These are phyloP conservation scores for Exophiala aquamarina DNA, from an alignment of 2,329 filamentous ascomycete species.

Conservation along the genomic window DNA sequence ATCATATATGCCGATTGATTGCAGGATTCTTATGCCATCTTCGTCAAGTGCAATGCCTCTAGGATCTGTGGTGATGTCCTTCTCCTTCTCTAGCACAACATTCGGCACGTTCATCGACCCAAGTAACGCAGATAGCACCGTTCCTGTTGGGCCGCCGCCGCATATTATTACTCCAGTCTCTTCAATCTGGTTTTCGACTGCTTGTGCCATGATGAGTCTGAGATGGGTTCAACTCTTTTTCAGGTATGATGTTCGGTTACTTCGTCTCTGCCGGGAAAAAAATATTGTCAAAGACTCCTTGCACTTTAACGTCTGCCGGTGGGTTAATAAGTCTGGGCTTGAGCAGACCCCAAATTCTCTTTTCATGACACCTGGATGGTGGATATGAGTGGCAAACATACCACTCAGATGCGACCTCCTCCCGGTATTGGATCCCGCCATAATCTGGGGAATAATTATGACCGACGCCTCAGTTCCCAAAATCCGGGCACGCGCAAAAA, in stretches of 20 bases:
- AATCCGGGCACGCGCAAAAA: no score
- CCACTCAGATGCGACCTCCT: no score
- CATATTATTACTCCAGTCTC: constrained; percentile 34
- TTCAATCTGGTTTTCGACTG: constrained; percentile 2
- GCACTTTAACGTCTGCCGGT: no score
- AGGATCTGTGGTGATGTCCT: constrained; percentile 34
- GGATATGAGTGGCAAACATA: no score
- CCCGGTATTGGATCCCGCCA: no score
- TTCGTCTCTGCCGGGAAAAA: no score
- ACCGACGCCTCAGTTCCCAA: constrained; percentile 3
- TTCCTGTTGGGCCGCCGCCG: constrained; percentile 36
- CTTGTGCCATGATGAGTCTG: constrained; percentile 9
- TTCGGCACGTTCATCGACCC: constrained; percentile 28
- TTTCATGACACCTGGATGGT: no score
- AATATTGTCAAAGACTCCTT: no score
- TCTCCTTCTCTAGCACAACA: constrained; percentile 33
- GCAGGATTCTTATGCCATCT: constrained; percentile 34
- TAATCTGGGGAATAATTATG: background rate
- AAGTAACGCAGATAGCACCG: constrained; percentile 32
- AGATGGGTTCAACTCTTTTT: no score
- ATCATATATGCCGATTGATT: constrained; percentile 33
- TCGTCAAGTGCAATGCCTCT: constrained; percentile 36
- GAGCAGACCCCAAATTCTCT: no score
- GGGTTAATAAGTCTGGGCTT: no score
- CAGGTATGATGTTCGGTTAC: constrained; percentile 1